Base-by-base conservation (phyloP, 305 asterid genomes). In the Ajuga reptans region DNA sequence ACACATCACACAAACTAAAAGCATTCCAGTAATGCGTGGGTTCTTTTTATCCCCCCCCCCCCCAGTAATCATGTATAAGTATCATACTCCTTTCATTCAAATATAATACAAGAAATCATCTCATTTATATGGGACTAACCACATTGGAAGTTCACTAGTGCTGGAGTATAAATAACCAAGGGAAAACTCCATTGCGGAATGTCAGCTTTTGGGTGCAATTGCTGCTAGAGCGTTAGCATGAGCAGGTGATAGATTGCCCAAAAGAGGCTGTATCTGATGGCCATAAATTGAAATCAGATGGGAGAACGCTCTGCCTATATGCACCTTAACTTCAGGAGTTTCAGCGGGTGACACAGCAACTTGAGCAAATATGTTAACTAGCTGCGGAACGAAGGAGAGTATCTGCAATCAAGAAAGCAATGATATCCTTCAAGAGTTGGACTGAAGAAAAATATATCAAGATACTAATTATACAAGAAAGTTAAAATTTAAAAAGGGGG, bases 171-270 rank as follows among this genome's bases (percentile, higher is more conserved):
- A 66, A 75, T 57, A n/a, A 21, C 3, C 31, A 18, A 52, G 11
- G 8, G 61, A 59, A 45, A 72, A 69, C 59, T 68, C 50, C 37
- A 4, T 27, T 67, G 68, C 59, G 39, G 43, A 10, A 36, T 75
- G 68, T 91, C 90, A 91, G 78, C 89, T 84, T 71, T 82, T 81
- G 15, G 97, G 91, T 41, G 94, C 83, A 67, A 91, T 82, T 33
- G 95, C 87, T 41, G 99, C 96, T 58, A 94, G 79, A 24, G 99
- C 99, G 76, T 86, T 89, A 49, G 96, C 96, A 73, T 83, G 89
- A 5, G 88, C 80, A 50, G 99, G 95, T 34, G 97, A 77, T 66
- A 94, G 95, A 75, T 75, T 89, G 80, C 87, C 81, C 86, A 91
- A 78, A 64, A 94, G 91, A 71, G 96, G 96, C 76, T 89, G 99